These are phyloP conservation scores for Dictyostelium discoideum DNA, from an alignment of 78 protist genomes.

Conservation along the genomic window dicty_2.7 NC_007091.3:104001-104500, in stretches of 20 bases:
- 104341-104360: constrained; percentile 28
- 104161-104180: not conserved
- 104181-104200: too few species aligned
- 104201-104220: too few species aligned
- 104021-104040: not conserved
- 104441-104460: not conserved
- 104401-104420: constrained; percentile 35
- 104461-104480: not conserved
- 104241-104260: constrained; percentile 59
- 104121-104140: constrained; percentile 23
- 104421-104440: constrained; percentile 1
- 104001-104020: constrained; percentile 21
- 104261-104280: constrained; percentile 62
- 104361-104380: constrained; percentile 59
- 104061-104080: constrained; percentile 29
- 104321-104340: constrained; percentile 35
- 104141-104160: constrained; percentile 13
- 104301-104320: constrained; percentile 62
- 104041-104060: not conserved
- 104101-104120: constrained; percentile 26
- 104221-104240: not conserved
- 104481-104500: not conserved
- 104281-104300: constrained; percentile 19
- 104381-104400: constrained; percentile 23
- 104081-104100: constrained; percentile 29